Evolutionary conservation across 1,139 yeast genomes (phyloP).

Genomic region (Nadsonia commutata): DNA sequence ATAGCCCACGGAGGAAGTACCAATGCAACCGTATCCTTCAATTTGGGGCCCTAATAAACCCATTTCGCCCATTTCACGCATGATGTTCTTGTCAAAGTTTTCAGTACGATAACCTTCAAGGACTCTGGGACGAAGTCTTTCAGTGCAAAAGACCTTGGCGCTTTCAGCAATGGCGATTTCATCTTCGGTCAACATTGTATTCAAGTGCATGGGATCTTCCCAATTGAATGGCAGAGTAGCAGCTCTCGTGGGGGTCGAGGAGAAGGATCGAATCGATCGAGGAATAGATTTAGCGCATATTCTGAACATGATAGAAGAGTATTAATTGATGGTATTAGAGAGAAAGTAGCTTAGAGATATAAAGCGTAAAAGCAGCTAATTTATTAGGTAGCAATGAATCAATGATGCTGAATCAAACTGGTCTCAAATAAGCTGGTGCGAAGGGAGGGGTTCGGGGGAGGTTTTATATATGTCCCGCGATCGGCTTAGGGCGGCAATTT

Average conservation of each 20-base stretch:
- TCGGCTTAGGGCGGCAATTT: no score
- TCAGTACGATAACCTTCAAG: constrained; percentile 29
- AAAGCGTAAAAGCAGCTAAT: no score
- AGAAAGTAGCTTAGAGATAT: no score
- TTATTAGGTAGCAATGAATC: no score
- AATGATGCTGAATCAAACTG: no score
- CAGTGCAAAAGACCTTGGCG: constrained; percentile 28
- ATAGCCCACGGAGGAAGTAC: constrained; percentile 28
- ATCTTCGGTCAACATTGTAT: constrained; percentile 26
- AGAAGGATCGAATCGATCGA: constrained; percentile 1
- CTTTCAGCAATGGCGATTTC: constrained; percentile 27
- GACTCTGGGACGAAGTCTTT: constrained; percentile 26
- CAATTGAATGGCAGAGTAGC: constrained; percentile 20
- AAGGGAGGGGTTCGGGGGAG: no score
- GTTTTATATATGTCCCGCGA: no score
- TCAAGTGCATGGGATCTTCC: constrained; percentile 26
- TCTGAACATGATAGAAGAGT: not conserved
- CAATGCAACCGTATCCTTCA: constrained; percentile 31
- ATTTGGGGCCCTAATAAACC: constrained; percentile 30
- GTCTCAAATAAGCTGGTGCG: no score
- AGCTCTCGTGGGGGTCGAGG: constrained; percentile 5
- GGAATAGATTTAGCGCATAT: not conserved
- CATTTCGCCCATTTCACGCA: constrained; percentile 29
- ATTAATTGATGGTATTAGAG: no score
- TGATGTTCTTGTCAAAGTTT: constrained; percentile 22